Base-by-base conservation (phyloP, 1,284 basidiomycete genomes). In the Cutaneotrichosporon sp. region DNA sequence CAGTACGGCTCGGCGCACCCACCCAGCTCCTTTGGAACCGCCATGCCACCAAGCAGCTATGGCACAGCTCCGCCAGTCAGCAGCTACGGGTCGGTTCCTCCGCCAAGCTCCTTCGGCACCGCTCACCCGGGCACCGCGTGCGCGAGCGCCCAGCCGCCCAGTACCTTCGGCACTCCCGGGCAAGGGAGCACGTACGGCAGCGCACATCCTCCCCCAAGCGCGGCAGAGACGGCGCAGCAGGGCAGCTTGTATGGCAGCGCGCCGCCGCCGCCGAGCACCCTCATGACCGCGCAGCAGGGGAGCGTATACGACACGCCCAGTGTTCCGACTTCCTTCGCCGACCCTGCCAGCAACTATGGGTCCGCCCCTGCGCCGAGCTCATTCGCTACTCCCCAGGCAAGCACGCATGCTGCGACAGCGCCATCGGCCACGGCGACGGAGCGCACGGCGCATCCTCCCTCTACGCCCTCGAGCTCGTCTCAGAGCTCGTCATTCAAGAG, bases 41-140 rank as follows among this genome's bases (percentile, higher is more conserved):
- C 56, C 6, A 5, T 13, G 8, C 33, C 46, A 11, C 31, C 24
- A 25, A 57, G 56, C 56, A 22, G 47, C 55, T 61, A 45, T 18
- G 42, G 45, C 45, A 45, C 22, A 8, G 46, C 25, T 16, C 22
- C 24, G 11, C 46, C 22, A 24, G 8, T 24, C 10, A 47, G 46
- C 25, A 25, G 22, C 22, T 51, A 10, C n/a, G 20, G 49, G 13
- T 33, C 18, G 4, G 31, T n/a, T 5, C 22, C 49, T 13, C 29
- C 49, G 14, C 24, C 46, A 2, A 36, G 34, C 34, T 14, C 4
- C 34, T 36, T 36, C 13, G 34, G 34, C 11, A 36, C 34, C 13
- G 33, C 33, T 13, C 33, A 33, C 33, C 33, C 2, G 13, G 34
- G 34, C 34, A 13, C 10, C 34, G 34, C 11, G 11, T 36, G 11